A percentile compares a stretch with the other conserved stretches of the same genome.
These are phyloP conservation scores for Boeremia exigua DNA, from an alignment of 2,329 filamentous ascomycete genomes.

Conservation along the genomic window DNA sequence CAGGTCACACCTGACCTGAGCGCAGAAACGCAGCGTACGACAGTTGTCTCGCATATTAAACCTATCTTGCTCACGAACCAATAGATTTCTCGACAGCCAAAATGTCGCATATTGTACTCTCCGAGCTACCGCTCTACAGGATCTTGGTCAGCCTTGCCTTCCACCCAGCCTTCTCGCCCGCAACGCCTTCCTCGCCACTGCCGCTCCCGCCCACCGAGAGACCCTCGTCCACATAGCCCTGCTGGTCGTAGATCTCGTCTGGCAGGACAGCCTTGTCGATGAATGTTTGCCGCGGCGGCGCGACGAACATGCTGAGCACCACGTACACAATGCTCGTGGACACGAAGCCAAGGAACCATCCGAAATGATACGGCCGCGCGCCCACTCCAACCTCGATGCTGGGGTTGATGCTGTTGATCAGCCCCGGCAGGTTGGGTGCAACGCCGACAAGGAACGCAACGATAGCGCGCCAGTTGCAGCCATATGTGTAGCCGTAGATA, in stretches of 20 bases:
- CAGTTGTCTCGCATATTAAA: not conserved
- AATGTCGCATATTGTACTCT: not conserved
- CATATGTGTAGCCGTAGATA: slow-evolving; percentile 59
- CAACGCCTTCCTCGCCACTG: slow-evolving; percentile 27
- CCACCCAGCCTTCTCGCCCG: slow-evolving; percentile 42
- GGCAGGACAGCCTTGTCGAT: slow-evolving; percentile 51
- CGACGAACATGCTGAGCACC: slow-evolving; percentile 54
- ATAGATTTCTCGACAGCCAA: not conserved
- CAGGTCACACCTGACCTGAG: not conserved
- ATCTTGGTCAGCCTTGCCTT: slow-evolving; percentile 43
- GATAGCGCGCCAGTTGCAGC: slow-evolving; percentile 66
- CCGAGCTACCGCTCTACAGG: slow-evolving; percentile 27
- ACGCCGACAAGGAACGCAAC: slow-evolving; percentile 64
- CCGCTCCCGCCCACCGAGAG: slow-evolving; percentile 33
- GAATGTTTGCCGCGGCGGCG: slow-evolving; percentile 58
- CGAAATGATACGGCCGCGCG: slow-evolving; percentile 65
- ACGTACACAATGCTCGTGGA: slow-evolving; percentile 64
- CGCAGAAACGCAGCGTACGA: not conserved
- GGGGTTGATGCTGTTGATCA: slow-evolving; percentile 54
- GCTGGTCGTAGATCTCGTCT: slow-evolving; percentile 47
- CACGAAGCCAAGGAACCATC: slow-evolving; percentile 70
- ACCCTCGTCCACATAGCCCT: slow-evolving; percentile 38
- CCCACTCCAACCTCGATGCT: slow-evolving; percentile 55
- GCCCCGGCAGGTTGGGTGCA: slow-evolving; percentile 63
- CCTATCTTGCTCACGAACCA: not conserved